Base-by-base conservation (phyloP, 1,284 basidiomycete species). In the Rhodotorula sp. region DNA sequence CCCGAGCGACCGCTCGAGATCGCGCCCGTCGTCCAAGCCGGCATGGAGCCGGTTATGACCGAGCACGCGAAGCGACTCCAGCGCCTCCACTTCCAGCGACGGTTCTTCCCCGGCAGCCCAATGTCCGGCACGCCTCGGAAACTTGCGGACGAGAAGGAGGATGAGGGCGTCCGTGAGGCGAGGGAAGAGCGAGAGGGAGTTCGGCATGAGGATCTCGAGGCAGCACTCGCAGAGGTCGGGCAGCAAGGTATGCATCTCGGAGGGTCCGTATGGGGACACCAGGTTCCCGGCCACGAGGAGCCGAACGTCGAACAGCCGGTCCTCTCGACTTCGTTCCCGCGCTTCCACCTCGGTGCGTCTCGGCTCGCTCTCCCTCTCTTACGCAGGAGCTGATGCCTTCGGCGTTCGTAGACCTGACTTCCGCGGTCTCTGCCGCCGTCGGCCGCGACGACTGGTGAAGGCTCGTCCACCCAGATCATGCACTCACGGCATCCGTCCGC, bases 321-420 rank as follows among this genome's bases (percentile, higher is more conserved):
- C 24, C 79, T 88, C 44, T 80, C 84, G 6, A 74, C 82, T 58
- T 83, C 87, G 67, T 93, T 90, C 9, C 91, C 91, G 3, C 91
- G 88, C 82, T 93, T 94, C 87, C 92, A 94, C 81, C 82, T 94
- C 67, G 92, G 94, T 15, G 39, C 39, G 39, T 44, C 11, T 29
- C n/a, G n/a, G n/a, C 47, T 61, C 27, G 36, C 24, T 24, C 34
- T 57, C 36, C 8, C 11, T n/a, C 7, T 20, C 36, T 44, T 24
- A 5, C 24, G 4, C 24, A 1, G 13, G 55, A 44, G 24, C 36
- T n/a, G 24, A 44, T 13, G 34, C 19, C 36, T 57, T 27, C 8
- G 34, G 11, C 7, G 13, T 44, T 22, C 20, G 24, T 15, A 13
- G 24, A 27, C 78, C 81, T 94, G 20, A 79, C 84, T 30, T 83